Percentiles rank a stretch among this genome's conserved stretches.
These are phyloP conservation scores for Apophysomyces variabilis DNA, from an alignment of 371 early-diverging fungal genomes.

Conservation along the genomic window DNA sequence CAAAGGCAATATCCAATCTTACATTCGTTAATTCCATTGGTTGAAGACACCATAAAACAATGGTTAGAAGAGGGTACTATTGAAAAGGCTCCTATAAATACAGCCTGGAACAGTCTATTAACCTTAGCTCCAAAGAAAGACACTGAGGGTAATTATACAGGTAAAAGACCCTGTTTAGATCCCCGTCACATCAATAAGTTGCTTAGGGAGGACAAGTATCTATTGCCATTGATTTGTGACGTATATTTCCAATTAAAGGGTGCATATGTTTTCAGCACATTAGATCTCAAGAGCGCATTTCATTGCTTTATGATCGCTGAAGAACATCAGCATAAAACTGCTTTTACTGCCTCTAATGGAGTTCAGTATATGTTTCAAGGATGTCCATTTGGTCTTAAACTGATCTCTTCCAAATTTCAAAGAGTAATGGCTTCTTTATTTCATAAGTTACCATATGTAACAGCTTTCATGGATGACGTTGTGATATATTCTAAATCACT, in stretches of 20 bases:
- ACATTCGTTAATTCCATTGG: background rate
- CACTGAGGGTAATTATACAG: conserved; percentile 8
- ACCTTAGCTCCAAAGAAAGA: conserved; percentile 34
- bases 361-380: no score
- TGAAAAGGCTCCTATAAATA: conserved; percentile 7
- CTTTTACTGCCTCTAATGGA: background rate
- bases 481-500: conserved; percentile 4
- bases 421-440: conserved; percentile 20
- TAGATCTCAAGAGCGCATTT: conserved; percentile 28
- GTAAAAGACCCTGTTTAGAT: conserved; percentile 14
- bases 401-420: conserved; percentile 27
- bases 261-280: conserved; percentile 16
- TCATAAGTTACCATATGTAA: background rate
- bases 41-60: conserved; percentile 9
- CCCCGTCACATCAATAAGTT: background rate
- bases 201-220: conserved; percentile 9
- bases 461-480: conserved; percentile 15
- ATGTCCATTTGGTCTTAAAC: background rate
- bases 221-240: conserved; percentile 9
- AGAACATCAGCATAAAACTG: conserved; percentile 9
- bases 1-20: conserved; percentile 21
- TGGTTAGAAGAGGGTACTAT: conserved; percentile 17
- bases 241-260: background rate
- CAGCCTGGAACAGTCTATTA: conserved; percentile 27
- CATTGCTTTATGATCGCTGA: conserved; percentile 26